Percentiles rank a stretch among this genome's conserved stretches.
These are phyloP conservation scores for Pachysandra terminalis DNA, from an alignment of 164 flowering plant species.

Conservation along the genomic window DNA sequence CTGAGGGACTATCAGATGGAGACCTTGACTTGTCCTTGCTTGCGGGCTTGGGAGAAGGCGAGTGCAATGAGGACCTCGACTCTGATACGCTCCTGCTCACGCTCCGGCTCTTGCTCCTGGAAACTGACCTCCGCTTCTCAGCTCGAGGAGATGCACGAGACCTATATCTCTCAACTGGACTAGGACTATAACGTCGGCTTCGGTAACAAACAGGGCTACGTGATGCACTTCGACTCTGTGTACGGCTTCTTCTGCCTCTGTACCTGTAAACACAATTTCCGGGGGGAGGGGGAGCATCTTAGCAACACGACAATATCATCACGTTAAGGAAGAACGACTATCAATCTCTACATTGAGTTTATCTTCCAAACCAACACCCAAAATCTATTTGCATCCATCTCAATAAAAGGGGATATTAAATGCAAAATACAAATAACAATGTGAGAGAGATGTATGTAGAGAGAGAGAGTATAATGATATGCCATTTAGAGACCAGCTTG, in stretches of 20 bases:
- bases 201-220: slow-evolving; percentile 75
- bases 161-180: slow-evolving; percentile 48
- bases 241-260: slow-evolving; percentile 81
- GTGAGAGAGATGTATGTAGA: no score
- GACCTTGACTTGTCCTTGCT: slow-evolving; percentile 58
- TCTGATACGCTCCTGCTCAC: slow-evolving; percentile 50
- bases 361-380: no score
- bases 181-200: slow-evolving; percentile 58
- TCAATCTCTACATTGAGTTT: no score
- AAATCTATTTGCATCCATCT: no score
- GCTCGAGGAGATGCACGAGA: slow-evolving; percentile 45
- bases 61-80: slow-evolving; percentile 53
- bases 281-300: no score
- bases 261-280: slow-evolving; percentile 39
- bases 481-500: no score
- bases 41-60: slow-evolving; percentile 44
- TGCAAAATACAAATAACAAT: no score
- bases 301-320: no score
- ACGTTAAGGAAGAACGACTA: no score
- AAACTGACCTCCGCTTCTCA: slow-evolving; percentile 51
- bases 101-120: no score
- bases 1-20: slow-evolving; percentile 56
- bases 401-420: no score
- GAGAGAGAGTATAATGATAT: no score
- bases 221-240: slow-evolving; percentile 62